Conservation (phyloP, 1,284 basidiomycete genomes). For the Psilocybe mexicana region DNA sequence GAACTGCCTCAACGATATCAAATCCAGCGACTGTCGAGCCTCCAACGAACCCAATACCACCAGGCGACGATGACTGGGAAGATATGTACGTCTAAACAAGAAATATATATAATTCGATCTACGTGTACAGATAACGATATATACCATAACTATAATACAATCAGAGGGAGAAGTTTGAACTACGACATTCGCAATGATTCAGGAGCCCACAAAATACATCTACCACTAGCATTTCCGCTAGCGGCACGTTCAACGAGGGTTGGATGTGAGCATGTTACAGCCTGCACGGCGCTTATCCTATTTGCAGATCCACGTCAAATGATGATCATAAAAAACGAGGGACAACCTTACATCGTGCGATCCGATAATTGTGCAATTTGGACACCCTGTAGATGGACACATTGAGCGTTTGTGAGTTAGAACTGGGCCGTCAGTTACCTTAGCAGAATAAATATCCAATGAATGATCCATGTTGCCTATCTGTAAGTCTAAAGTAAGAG, state of each 20-base stretch:
- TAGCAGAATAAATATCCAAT: slow-evolving; percentile 69
- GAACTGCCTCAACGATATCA: slow-evolving; percentile 13
- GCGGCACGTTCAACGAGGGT: slow-evolving; percentile 68
- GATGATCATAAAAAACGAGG: slow-evolving; percentile 3
- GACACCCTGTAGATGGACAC: slow-evolving; percentile 51
- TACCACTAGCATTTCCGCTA: slow-evolving; percentile 74
- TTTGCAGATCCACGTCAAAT: slow-evolving; percentile 3
- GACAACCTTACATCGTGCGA: slow-evolving; percentile 45
- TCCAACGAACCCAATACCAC: slow-evolving; percentile 10
- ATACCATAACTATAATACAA: slow-evolving; percentile 7
- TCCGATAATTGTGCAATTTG: slow-evolving; percentile 63
- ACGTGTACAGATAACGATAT: slow-evolving; percentile 5
- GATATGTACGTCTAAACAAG: slow-evolving; percentile 50
- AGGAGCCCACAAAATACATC: slow-evolving; percentile 79
- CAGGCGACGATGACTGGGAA: slow-evolving; percentile 42
- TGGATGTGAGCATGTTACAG: slow-evolving; percentile 85
- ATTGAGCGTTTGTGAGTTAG: background rate
- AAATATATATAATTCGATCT: background rate
- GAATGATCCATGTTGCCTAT: slow-evolving; percentile 78
- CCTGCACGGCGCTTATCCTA: slow-evolving; percentile 78
- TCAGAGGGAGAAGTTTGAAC: background rate
- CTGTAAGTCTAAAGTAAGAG: slow-evolving; percentile 35
- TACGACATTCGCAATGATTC: slow-evolving; percentile 22
- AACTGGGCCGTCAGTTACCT: slow-evolving; percentile 39
- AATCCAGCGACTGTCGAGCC: background rate